These are phyloP conservation scores for Blastocystis sp. DNA, from an alignment of 352 stramenopile genomes.

Conservation along the genomic window DNA sequence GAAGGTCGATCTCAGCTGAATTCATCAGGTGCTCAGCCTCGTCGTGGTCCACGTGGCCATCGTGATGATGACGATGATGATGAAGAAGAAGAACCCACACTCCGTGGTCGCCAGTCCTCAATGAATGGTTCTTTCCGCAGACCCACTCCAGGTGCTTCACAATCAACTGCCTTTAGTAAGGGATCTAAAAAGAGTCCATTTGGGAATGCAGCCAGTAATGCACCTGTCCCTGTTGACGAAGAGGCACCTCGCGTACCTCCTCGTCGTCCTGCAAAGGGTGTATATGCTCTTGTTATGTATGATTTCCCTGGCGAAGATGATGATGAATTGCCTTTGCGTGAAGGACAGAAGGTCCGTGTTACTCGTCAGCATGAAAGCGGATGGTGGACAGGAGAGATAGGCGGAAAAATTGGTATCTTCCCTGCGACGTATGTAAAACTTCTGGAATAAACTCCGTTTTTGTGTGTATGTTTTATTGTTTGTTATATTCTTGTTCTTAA, in stretches of 20 bases:
- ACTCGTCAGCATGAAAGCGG: constrained; percentile 55
- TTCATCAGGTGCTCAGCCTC: neutral
- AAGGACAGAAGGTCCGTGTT: constrained; percentile 65
- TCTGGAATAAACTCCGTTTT: constrained; percentile 1
- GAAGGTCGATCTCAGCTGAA: neutral
- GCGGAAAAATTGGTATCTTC: constrained; percentile 61
- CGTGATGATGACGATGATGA: constrained; percentile 45
- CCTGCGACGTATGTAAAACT: constrained; percentile 66
- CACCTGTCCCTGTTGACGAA: constrained; percentile 12
- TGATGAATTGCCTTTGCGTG: constrained; percentile 60
- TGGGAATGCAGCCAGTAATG: neutral
- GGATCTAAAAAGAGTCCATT: constrained; percentile 45
- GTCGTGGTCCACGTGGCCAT: neutral
- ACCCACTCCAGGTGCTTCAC: constrained; percentile 4
- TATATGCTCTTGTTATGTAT: constrained; percentile 52
- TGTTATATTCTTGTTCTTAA: neutral
- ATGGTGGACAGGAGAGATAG: constrained; percentile 66
- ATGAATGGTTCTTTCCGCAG: constrained; percentile 27
- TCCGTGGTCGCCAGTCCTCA: neutral
- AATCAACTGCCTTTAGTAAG: neutral
- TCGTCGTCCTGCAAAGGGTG: constrained; percentile 11
- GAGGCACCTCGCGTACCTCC: neutral
- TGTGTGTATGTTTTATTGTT: neutral
- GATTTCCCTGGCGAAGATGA: constrained; percentile 59
- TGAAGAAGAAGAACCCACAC: neutral